Evolutionary conservation across 2,329 filamentous ascomycete species (phyloP), one percentile per base, ranked within the genome.

Genomic region (Diaporthe eres): DNA sequence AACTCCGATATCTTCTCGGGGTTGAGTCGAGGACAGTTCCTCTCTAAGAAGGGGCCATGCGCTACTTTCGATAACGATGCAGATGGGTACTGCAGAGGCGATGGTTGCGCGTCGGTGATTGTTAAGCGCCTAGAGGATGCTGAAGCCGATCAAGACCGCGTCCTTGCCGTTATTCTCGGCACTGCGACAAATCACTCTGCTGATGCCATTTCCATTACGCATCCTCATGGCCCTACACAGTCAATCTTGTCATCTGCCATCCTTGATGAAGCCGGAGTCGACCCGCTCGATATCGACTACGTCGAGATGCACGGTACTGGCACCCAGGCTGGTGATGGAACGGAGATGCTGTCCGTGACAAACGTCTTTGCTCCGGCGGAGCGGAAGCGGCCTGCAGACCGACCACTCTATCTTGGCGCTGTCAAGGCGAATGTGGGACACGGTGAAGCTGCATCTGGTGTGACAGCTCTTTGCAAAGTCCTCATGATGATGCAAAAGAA

Each of bases 241-340:
- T 91, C 94, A 17, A 87, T 90, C 65, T 85, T 97, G 15, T 96
- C 93, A 80, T 90, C 90, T 74, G 88, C 90, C 53, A 92, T 97
- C 39, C 87, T 97, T 1, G 90, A 93, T 65, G 90, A 94, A 58
- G 92, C 94, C 57, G 92, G 93, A 75, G 89, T 97, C 31, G 92
- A 96, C 80, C 93, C 94, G 2, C 89, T 92, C 70, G 93, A 96
- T 77, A 89, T 98, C 67, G 92, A 92, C 83, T 97, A 96, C 80
- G 92, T 98, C 12, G 95, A 97, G 84, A 95, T 97, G 92, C 95
- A 98, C 82, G 95, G 94, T 19, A 98, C 95, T 3, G 95, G 95
- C 44, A 98, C 94, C 0, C 94, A 97, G 83, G 94, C 94, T 44
- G 95, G 94, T 77, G 95, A 98, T 81, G 92, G 92, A 10, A 93